Conservation (phyloP, 2,329 filamentous ascomycete species). For the Exophiala calicioides region DNA sequence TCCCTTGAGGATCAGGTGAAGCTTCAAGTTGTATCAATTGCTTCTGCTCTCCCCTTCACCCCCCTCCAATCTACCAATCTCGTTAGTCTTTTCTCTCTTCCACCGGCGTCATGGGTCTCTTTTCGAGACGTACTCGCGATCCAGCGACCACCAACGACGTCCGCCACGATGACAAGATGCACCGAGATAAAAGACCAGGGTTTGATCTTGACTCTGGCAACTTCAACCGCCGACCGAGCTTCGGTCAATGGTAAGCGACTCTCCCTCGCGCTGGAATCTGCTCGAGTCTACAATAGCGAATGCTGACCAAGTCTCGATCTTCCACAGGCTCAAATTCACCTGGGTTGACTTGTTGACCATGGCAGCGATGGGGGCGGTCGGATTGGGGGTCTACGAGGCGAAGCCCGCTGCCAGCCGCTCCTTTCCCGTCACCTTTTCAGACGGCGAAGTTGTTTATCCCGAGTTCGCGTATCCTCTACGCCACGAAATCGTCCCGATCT, state of each 20-base stretch:
- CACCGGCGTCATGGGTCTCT: conserved; percentile 22
- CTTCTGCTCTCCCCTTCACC: background rate
- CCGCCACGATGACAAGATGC: too few species aligned
- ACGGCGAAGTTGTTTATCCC: conserved; percentile 69
- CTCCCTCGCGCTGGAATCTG: background rate
- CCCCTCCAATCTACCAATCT: background rate
- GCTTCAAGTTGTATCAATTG: too few species aligned
- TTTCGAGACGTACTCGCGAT: conserved; percentile 13
- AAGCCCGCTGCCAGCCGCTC: conserved; percentile 67
- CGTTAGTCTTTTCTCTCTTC: background rate
- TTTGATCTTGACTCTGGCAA: conserved; percentile 33
- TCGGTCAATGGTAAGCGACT: conserved; percentile 63
- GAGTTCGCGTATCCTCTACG: conserved; percentile 71
- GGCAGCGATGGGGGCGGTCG: conserved; percentile 64
- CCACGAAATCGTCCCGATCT: conserved; percentile 71
- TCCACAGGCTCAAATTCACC: conserved; percentile 49
- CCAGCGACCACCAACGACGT: conserved; percentile 3
- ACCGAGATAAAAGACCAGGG: conserved; percentile 2
- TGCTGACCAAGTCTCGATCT: background rate
- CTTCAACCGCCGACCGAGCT: conserved; percentile 58
- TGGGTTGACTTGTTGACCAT: conserved; percentile 70
- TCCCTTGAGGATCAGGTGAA: too few species aligned
- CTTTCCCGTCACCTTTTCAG: conserved; percentile 66
- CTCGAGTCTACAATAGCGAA: background rate
- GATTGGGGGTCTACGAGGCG: conserved; percentile 61